phyloP scores from a whole-genome alignment of 768 basidiomycete species.

The Rhodotorula paludigena region DNA sequence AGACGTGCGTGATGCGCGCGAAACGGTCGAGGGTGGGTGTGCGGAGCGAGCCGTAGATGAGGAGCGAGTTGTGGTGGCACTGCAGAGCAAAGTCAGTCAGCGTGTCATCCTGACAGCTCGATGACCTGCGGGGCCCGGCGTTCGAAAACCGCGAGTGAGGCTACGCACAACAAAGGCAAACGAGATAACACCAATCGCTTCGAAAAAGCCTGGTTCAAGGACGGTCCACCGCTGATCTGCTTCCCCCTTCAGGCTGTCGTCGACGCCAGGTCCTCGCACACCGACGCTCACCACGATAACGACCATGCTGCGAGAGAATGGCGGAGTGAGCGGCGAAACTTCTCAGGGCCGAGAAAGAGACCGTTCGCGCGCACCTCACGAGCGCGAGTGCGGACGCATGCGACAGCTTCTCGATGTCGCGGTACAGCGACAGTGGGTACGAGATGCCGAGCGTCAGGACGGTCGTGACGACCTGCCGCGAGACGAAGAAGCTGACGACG shows the following conservation, averaged over 20 bases:
- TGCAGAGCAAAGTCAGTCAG: conserved; percentile 7
- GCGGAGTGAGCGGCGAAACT: neutral
- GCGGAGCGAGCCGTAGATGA: conserved; percentile 88
- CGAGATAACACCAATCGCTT: conserved; percentile 89
- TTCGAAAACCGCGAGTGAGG: no score
- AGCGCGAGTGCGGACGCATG: conserved; percentile 86
- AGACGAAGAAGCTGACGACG: conserved; percentile 68
- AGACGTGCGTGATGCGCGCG: conserved; percentile 83
- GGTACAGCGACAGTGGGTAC: conserved; percentile 89
- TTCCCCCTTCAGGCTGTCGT: conserved; percentile 69
- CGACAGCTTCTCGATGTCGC: conserved; percentile 94
- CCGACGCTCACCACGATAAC: conserved; percentile 84
- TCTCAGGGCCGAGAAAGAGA: neutral
- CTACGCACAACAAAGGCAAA: conserved; percentile 76
- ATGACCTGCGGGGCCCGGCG: no score
- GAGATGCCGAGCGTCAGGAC: conserved; percentile 79
- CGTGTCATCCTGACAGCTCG: neutral
- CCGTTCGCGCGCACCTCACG: conserved; percentile 48
- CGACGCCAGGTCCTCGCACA: conserved; percentile 71
- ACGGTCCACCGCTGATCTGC: conserved; percentile 68
- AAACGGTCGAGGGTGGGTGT: conserved; percentile 94
- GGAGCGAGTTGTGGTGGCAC: conserved; percentile 93
- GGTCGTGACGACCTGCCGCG: conserved; percentile 82
- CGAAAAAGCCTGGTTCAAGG: conserved; percentile 74
- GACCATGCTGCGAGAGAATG: conserved; percentile 60